phyloP scores from a whole-genome alignment of 306 rosid genomes.

The Ammopiptanthus mongolicus region DNA sequence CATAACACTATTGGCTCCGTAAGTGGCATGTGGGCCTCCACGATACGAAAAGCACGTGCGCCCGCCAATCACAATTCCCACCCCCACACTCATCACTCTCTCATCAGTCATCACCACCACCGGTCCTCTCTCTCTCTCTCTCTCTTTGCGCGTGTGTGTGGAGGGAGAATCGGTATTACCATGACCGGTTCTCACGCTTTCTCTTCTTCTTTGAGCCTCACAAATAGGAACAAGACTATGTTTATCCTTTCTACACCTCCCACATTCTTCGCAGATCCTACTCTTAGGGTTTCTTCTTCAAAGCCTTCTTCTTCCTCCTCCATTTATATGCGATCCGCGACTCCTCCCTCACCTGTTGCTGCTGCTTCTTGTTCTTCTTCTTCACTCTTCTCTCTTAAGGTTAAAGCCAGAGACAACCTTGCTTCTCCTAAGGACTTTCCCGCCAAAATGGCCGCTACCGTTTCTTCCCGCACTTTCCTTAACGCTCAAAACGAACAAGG shows the following conservation, averaged over 20 bases:
- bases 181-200: constrained; percentile 22
- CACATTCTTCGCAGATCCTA: constrained; percentile 26
- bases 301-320: background rate
- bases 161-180: no score
- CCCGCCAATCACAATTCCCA: constrained; percentile 10
- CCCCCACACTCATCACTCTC: background rate
- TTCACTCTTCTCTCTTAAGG: constrained; percentile 10
- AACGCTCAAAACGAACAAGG: constrained; percentile 39
- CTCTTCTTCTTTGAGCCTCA: background rate
- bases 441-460: constrained; percentile 17
- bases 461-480: constrained; percentile 40
- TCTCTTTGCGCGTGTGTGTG: no score
- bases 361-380: background rate
- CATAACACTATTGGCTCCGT: background rate
- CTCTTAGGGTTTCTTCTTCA: constrained; percentile 23
- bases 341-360: background rate
- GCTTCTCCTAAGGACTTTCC: background rate
- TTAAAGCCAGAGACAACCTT: constrained; percentile 6
- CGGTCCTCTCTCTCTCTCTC: background rate
- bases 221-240: constrained; percentile 11
- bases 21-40: constrained; percentile 7
- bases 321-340: constrained; percentile 11
- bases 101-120: background rate
- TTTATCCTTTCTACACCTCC: constrained; percentile 13
- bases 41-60: constrained; percentile 13